Evolutionary conservation across 192 early-diverging fungal genomes (phyloP).

Genomic region (Coemansia sp.): DNA sequence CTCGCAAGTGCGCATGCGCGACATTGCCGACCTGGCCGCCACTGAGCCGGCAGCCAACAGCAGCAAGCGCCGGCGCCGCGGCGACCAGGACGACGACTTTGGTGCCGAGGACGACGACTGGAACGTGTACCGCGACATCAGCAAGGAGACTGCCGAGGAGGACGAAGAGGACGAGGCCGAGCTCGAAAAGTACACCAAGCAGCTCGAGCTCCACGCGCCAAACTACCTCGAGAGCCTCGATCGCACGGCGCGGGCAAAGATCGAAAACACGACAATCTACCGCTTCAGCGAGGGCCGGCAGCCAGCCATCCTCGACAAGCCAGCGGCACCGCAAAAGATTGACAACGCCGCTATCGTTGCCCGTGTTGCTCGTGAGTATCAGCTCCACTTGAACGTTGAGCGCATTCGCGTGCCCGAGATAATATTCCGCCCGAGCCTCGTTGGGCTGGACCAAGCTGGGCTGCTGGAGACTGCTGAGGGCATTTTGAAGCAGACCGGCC

Average conservation of each 20-base stretch:
- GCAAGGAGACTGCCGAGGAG: constrained; percentile 83
- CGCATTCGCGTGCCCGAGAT: constrained; percentile 87
- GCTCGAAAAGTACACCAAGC: constrained; percentile 71
- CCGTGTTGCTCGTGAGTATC: constrained; percentile 64
- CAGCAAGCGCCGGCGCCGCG: constrained; percentile 51
- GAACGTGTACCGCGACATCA: constrained; percentile 91
- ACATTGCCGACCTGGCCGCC: constrained; percentile 81
- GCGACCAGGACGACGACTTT: constrained; percentile 81
- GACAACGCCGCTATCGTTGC: constrained; percentile 51
- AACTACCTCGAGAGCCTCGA: constrained; percentile 74
- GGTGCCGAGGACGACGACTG: constrained; percentile 94
- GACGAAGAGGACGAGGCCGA: constrained; percentile 72
- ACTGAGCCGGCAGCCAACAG: constrained; percentile 24
- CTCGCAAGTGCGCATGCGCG: constrained; percentile 83
- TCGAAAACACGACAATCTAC: constrained; percentile 74
- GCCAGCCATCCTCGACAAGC: constrained; percentile 58
- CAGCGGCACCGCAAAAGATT: constrained; percentile 53
- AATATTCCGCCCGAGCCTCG: constrained; percentile 85
- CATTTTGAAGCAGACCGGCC: constrained; percentile 54
- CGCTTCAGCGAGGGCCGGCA: constrained; percentile 67
- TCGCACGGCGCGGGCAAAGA: constrained; percentile 65
- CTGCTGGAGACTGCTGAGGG: constrained; percentile 77
- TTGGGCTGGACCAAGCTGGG: constrained; percentile 89
- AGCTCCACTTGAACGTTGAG: constrained; percentile 91
- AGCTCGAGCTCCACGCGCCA: constrained; percentile 74